phyloP scores from a whole-genome alignment of 768 basidiomycete species.

The Mycena indigotica region DNA sequence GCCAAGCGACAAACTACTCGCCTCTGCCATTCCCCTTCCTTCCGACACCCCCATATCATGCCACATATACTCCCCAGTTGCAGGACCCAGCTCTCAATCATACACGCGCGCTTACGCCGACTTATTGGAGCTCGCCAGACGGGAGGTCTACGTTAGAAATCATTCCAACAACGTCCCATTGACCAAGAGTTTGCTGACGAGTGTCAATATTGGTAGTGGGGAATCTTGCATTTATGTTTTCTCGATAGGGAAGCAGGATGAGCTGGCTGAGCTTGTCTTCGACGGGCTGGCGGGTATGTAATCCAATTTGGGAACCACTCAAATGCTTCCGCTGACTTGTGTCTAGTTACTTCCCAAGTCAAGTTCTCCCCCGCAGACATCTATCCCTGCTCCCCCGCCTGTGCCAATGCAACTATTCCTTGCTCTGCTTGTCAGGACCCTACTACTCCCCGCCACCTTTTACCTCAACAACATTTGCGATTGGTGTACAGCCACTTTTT shows the following conservation, averaged over 20 bases:
- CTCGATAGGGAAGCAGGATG: conserved; percentile 38
- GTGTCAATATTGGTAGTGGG: conserved; percentile 47
- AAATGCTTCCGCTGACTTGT: conserved; percentile 20
- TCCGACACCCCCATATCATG: conserved; percentile 20
- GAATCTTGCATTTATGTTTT: conserved; percentile 62
- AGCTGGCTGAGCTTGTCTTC: conserved; percentile 43
- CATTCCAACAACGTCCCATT: conserved; percentile 39
- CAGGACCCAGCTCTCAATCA: conserved; percentile 22
- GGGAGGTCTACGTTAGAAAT: conserved; percentile 45
- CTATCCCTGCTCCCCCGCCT: conserved; percentile 56
- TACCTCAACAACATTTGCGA: conserved; percentile 49
- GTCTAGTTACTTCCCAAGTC: conserved; percentile 43
- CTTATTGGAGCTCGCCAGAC: conserved; percentile 58
- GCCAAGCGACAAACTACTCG: conserved; percentile 20
- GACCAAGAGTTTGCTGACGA: conserved; percentile 49
- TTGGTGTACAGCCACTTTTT: conserved; percentile 54
- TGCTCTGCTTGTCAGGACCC: conserved; percentile 40
- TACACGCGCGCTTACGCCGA: conserved; percentile 32
- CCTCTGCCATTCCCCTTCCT: conserved; percentile 19
- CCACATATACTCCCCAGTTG: conserved; percentile 16
- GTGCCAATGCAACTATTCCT: conserved; percentile 41
- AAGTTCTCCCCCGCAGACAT: conserved; percentile 51
- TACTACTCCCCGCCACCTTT: conserved; percentile 24
- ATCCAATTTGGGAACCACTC: conserved; percentile 5
- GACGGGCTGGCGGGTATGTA: conserved; percentile 57